Conservation (phyloP, 192 early-diverging fungal genomes). For the Podila epigama region DNA sequence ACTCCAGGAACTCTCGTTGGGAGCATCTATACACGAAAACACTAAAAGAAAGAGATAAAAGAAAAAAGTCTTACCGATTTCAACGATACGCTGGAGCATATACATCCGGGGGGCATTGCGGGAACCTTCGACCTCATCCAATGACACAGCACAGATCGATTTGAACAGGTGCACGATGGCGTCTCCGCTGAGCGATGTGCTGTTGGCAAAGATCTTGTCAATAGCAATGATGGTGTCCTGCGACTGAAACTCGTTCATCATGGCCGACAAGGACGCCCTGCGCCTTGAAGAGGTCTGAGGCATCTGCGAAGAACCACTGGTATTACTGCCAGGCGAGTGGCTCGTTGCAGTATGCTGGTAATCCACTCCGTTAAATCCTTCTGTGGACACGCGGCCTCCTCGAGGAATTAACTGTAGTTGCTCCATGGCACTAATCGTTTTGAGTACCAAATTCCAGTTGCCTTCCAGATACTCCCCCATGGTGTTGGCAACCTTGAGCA, state of each 20-base stretch:
- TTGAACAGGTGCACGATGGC: conserved; percentile 90
- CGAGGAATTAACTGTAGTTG: conserved; percentile 78
- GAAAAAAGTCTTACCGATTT: conserved; percentile 63
- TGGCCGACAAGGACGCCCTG: conserved; percentile 40
- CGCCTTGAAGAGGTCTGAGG: conserved; percentile 37
- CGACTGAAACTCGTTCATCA: conserved; percentile 68
- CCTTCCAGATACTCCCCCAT: conserved; percentile 68
- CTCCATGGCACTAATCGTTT: conserved; percentile 89
- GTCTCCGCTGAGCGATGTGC: conserved; percentile 76
- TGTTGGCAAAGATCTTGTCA: conserved; percentile 88
- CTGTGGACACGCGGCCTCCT: conserved; percentile 51
- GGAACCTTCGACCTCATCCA: conserved; percentile 84
- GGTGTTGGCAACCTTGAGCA: conserved; percentile 77
- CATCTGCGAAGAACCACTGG: conserved; percentile 13
- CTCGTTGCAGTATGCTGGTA: conserved; percentile 37
- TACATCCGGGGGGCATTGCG: conserved; percentile 79
- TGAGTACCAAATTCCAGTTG: conserved; percentile 84
- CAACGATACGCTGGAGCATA: conserved; percentile 91
- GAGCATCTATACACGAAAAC: too few species aligned
- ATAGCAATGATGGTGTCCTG: conserved; percentile 87
- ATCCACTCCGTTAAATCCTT: conserved; percentile 53
- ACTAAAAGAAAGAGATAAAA: not conserved
- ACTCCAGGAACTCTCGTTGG: too few species aligned
- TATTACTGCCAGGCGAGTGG: conserved; percentile 1
- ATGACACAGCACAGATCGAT: conserved; percentile 84